Evolutionary conservation across 345 rosid species (phyloP), one percentile per base, ranked within the genome.

Genomic region (Citrus glauca): DNA sequence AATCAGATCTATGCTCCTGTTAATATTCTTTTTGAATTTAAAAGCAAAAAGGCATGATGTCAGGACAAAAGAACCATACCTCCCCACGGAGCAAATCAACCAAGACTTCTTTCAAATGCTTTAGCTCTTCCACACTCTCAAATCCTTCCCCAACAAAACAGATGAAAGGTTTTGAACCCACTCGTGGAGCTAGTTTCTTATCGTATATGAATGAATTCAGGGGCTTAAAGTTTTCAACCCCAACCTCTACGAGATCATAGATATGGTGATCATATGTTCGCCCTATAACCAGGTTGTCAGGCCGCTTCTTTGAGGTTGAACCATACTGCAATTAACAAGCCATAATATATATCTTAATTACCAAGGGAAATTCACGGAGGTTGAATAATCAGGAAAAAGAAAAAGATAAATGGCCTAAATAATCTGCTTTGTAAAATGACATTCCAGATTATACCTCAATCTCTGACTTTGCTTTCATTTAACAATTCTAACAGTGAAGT

Each of bases 231-330:
- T 96, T 94, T 85, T 96, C 95, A 68, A 96, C 86, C 63, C 97
- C 98, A 84, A 94, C 94, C 86, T 96, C 99, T 7, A 96, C 90
- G 48, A 94, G 92, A 82, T 96, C 99, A 61, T 91, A 96, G 59
- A 94, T 87, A 69, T 89, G 92, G 78, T 94, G 91, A 85, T 96
- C 95, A 33, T 90, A 96, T 45, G 86, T 96, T 79, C 98, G 78
- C 38, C 99, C 98, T 19, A 96, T 83, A 33, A 96, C 87, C 66
- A 96, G 93, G 84, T 94, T 96, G 81, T 94, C 84, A 22, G 99
- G 98, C 37, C 98, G 88, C 82, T 96, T 96, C 93, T 92, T 96
- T 25, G 98, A 73, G 80, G 93, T 94, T 45, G 97, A 92, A 38
- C 97, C 99, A 83, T 85, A 94, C 98, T 94, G 88, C 86, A 80